phyloP scores from a whole-genome alignment of 2,329 filamentous ascomycete genomes.

The Sarocladium oryzae region DNA sequence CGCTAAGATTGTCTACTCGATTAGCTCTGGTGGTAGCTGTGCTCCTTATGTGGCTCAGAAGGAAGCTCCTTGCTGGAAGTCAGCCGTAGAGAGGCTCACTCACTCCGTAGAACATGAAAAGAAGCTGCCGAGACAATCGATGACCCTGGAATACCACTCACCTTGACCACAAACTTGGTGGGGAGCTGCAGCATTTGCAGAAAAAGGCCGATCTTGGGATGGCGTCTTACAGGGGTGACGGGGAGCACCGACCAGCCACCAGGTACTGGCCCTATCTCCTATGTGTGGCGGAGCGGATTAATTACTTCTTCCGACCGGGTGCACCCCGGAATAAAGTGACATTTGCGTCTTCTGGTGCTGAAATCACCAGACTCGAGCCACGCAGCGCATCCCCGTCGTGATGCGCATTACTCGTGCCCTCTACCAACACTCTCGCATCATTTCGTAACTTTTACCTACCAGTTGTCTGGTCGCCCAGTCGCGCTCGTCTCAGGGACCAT shows the following conservation, averaged over 20 bases:
- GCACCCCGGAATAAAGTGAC: background rate
- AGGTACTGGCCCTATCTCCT: background rate
- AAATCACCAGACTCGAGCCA: background rate
- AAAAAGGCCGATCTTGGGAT: conserved; percentile 6
- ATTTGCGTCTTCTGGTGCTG: background rate
- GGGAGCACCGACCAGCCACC: background rate
- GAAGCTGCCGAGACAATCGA: too few relatives aligned
- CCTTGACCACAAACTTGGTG: background rate
- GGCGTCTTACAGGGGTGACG: background rate
- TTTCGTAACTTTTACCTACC: conserved; percentile 4
- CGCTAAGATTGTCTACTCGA: too few relatives aligned
- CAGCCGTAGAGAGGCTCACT: too few relatives aligned
- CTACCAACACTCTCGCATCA: background rate
- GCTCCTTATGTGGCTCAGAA: too few relatives aligned
- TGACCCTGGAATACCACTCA: background rate
- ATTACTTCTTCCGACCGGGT: background rate
- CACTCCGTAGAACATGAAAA: too few relatives aligned
- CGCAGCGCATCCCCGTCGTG: background rate
- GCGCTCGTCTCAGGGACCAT: background rate
- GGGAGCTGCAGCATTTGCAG: conserved; percentile 8
- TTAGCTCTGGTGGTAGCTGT: too few relatives aligned
- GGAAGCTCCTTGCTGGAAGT: too few relatives aligned
- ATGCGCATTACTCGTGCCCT: conserved; percentile 6
- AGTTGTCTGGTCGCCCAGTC: background rate
- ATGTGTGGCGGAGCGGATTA: background rate